phyloP scores from a whole-genome alignment of 129 eudicot species.

The Escallonia herrerae region DNA sequence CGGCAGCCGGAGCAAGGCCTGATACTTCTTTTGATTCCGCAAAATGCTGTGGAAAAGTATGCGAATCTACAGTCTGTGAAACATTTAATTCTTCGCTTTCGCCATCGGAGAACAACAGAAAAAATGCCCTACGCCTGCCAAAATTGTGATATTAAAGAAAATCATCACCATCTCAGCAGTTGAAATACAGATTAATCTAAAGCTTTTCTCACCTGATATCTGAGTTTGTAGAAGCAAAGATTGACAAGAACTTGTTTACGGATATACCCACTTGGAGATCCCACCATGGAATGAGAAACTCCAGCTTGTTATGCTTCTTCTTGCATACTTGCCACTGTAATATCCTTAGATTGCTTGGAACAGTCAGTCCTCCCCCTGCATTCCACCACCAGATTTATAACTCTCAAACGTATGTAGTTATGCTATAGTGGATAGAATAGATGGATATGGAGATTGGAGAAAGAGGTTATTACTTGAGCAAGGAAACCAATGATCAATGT shows the following conservation, averaged over 20 bases:
- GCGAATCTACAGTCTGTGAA: slow-evolving; percentile 84
- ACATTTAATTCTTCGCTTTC: slow-evolving; percentile 84
- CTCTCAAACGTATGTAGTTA: neutral
- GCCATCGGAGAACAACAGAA: slow-evolving; percentile 60
- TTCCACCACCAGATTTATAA: neutral
- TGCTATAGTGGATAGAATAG: neutral
- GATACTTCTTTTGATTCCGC: slow-evolving; percentile 42
- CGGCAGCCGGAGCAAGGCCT: slow-evolving; percentile 95
- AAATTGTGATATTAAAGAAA: neutral
- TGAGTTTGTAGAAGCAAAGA: slow-evolving; percentile 84
- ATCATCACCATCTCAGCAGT: neutral
- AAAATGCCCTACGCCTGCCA: slow-evolving; percentile 83
- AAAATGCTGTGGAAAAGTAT: slow-evolving; percentile 83
- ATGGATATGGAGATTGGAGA: neutral
- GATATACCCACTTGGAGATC: slow-evolving; percentile 92
- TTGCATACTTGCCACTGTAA: slow-evolving; percentile 95
- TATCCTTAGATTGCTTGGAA: slow-evolving; percentile 80
- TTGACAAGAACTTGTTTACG: slow-evolving; percentile 80
- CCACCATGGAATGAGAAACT: slow-evolving; percentile 98
- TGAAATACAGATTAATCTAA: neutral
- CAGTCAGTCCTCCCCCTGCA: slow-evolving; percentile 96
- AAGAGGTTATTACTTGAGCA: slow-evolving; percentile 63
- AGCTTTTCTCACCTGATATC: slow-evolving; percentile 63
- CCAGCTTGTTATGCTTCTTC: slow-evolving; percentile 76
- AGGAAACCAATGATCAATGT: slow-evolving; percentile 94